Percentiles rank a stretch among this genome's conserved stretches.
These are phyloP conservation scores for Neonothopanus nambi DNA, from an alignment of 1,284 basidiomycete species.

Conservation along the genomic window DNA sequence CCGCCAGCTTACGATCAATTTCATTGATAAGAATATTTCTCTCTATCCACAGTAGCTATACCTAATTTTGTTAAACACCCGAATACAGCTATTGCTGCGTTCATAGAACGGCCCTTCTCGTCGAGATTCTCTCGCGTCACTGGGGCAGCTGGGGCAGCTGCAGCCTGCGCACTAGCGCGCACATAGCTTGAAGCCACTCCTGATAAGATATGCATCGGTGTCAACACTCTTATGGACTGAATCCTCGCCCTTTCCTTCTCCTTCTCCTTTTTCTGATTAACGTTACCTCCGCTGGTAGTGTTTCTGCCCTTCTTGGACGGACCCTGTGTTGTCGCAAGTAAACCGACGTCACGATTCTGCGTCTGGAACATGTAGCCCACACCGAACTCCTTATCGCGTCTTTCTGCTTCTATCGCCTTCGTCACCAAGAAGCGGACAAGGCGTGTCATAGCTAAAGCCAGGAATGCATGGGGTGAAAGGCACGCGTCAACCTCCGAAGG, in stretches of 20 bases:
- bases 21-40: neutral
- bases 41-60: neutral
- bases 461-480: slow-evolving; percentile 45
- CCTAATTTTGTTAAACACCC: slow-evolving; percentile 14
- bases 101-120: too few species aligned
- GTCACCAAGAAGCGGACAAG: slow-evolving; percentile 37
- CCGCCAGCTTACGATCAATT: too few species aligned
- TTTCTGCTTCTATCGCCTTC: slow-evolving; percentile 34
- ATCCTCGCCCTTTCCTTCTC: slow-evolving; percentile 7
- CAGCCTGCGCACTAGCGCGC: slow-evolving; percentile 1
- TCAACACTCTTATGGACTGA: slow-evolving; percentile 12
- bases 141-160: too few species aligned
- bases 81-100: slow-evolving; percentile 6
- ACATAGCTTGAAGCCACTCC: slow-evolving; percentile 13
- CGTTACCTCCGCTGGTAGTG: neutral
- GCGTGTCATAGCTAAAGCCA: slow-evolving; percentile 38
- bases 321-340: slow-evolving; percentile 1
- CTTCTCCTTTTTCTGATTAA: slow-evolving; percentile 8
- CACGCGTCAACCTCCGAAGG: slow-evolving; percentile 31
- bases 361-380: slow-evolving; percentile 5
- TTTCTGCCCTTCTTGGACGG: slow-evolving; percentile 1
- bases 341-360: slow-evolving; percentile 12
- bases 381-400: slow-evolving; percentile 27
- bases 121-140: too few species aligned
- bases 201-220: slow-evolving; percentile 15